Percentiles rank a stretch among this genome's conserved stretches.
phyloP scores from a whole-genome alignment of 73 alveolate species.

The Paramecium octaurelia region DNA sequence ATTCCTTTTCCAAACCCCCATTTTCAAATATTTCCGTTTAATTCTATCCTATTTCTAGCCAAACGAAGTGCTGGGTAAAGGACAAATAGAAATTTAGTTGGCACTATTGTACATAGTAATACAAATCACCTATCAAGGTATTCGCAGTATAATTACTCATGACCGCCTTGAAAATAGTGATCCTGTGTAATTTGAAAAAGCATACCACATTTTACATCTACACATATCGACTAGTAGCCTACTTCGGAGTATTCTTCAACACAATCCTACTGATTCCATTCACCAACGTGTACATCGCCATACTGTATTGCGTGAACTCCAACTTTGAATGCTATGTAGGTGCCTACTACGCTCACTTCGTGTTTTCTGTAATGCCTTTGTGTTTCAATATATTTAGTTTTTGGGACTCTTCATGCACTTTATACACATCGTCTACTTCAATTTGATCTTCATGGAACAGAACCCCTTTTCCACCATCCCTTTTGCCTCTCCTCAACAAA shows the following conservation, averaged over 20 bases:
- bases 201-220: background rate
- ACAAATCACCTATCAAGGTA: background rate
- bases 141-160: background rate
- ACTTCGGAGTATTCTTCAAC: background rate
- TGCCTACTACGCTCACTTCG: background rate
- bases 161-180: background rate
- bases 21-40: conserved; percentile 18
- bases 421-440: background rate
- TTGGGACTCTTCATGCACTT: background rate
- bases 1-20: background rate
- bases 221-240: background rate
- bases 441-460: background rate
- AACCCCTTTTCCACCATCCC: background rate
- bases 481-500: background rate
- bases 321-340: background rate
- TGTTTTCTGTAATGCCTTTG: background rate
- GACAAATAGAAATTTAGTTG: background rate
- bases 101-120: background rate
- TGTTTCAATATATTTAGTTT: background rate
- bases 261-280: background rate
- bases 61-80: background rate
- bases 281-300: background rate
- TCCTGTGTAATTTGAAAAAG: background rate
- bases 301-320: background rate
- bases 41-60: background rate